Evolutionary conservation across 2,329 filamentous ascomycete species (phyloP), one percentile per base, ranked within the genome.

Genomic region (Furcasterigmium sp.): DNA sequence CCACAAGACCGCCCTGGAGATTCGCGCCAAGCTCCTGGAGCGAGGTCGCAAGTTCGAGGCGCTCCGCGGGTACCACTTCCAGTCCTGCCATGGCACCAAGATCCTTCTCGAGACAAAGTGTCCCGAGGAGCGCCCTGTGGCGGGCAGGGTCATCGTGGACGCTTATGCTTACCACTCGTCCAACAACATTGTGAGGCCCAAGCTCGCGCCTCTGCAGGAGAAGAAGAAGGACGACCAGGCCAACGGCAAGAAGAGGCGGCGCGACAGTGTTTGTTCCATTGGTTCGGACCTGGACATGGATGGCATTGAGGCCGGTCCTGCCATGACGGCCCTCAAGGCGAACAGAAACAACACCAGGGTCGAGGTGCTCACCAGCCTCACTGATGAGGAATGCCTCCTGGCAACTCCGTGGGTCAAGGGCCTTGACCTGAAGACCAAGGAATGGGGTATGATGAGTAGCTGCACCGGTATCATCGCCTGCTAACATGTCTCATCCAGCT

Each of bases 391-490:
- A 37, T 54, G 57, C 10, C 56, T 68, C 2, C 41, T 67, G 21
- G 48, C 61, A 1, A 60, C 53, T 0, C 64, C 65, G 0, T 66
- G 62, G 64, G 42, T 67, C 15, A 59, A 54, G n/a, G 61, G 59
- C 3, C 61, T 65, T 20, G 61, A 66, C 21, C 50, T 67, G 26
- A 64, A 62, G 46, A 47, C 51, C 10, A 68, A 67, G 51, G 46
- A 55, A 4, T 67, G 32, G 32, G 30, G 30, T 34, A 34, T 9
- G 30, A n/a, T 30, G 28, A 14, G 11, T 30, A 13, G 28, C 28
- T n/a, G n/a, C n/a, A n/a, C n/a, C n/a, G n/a, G n/a, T n/a, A 7
- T 26, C 7, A 7, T 11, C 11, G 23, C 23, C 23, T 7, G 11
- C 23, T 26, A 26, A 26, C 23, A 26, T 11, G n/a, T 17, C 15